A percentile compares a stretch with the other conserved stretches of the same genome.
Evolutionary conservation across 371 early-diverging fungal genomes (phyloP).

Genomic region (Mucor sp.): DNA sequence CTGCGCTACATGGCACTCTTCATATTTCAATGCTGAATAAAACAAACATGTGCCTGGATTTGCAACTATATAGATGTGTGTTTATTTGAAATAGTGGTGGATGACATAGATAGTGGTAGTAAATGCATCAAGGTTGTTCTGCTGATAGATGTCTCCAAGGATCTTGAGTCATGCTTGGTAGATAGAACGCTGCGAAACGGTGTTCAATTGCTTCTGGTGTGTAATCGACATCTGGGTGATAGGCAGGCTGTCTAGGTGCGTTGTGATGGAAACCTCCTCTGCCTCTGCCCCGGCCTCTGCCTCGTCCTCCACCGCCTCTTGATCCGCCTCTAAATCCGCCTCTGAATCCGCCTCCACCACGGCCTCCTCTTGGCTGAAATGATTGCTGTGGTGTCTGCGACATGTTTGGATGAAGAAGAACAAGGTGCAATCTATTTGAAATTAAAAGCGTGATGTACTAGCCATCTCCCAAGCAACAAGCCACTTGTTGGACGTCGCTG

Average conservation of each 20-base stretch:
- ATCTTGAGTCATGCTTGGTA: constrained; percentile 28
- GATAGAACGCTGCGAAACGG: constrained; percentile 27
- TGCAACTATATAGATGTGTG: no score
- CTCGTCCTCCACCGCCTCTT: constrained; percentile 9
- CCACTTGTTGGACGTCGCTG: neutral
- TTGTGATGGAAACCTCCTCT: constrained; percentile 14
- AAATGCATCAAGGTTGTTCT: neutral
- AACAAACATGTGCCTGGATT: no score
- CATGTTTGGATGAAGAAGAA: neutral
- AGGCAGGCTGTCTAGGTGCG: neutral
- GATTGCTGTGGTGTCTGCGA: neutral
- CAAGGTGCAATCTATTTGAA: neutral
- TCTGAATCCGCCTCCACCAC: constrained; percentile 8
- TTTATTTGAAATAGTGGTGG: neutral
- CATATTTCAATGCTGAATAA: no score
- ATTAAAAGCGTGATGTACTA: neutral
- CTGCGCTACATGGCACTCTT: no score
- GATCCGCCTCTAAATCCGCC: constrained; percentile 13
- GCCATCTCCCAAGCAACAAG: neutral
- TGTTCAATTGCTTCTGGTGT: constrained; percentile 30
- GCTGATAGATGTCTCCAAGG: constrained; percentile 26
- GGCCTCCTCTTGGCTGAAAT: constrained; percentile 8
- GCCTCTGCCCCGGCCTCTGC: constrained; percentile 5
- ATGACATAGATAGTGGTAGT: neutral
- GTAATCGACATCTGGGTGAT: constrained; percentile 21